Evolutionary conservation across 2,329 filamentous ascomycete species (phyloP).

Genomic region (Aspergillus felis): DNA sequence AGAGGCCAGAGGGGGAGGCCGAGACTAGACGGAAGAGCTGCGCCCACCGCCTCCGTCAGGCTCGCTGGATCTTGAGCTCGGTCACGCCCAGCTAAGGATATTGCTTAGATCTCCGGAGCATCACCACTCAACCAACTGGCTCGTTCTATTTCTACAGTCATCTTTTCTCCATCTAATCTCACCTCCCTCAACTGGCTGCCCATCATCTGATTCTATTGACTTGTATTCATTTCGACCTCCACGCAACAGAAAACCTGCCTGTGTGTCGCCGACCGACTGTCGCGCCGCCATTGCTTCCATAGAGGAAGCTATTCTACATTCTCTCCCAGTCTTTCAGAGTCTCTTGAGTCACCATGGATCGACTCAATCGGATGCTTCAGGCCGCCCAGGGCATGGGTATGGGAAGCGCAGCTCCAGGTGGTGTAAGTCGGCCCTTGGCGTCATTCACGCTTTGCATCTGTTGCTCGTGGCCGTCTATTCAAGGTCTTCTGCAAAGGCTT

Average conservation of each 20-base stretch:
- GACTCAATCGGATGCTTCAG: conserved; percentile 83
- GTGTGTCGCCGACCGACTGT: background rate
- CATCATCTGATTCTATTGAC: conserved; percentile 1
- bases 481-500: background rate
- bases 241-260: background rate
- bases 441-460: conserved; percentile 1
- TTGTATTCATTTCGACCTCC: background rate
- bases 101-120: background rate
- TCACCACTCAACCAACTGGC: conserved; percentile 9
- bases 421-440: conserved; percentile 30
- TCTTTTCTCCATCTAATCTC: conserved; percentile 3
- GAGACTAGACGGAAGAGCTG: conserved; percentile 12
- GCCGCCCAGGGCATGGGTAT: conserved; percentile 61
- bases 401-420: conserved; percentile 34
- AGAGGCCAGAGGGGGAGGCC: conserved; percentile 16
- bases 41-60: conserved; percentile 34
- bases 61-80: conserved; percentile 14
- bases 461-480: background rate
- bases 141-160: conserved; percentile 3
- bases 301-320: conserved; percentile 25
- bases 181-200: background rate
- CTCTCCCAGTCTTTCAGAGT: conserved; percentile 16
- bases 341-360: conserved; percentile 64
- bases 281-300: conserved; percentile 25
- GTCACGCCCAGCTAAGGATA: background rate